These are phyloP conservation scores for Suillus fuscotomentosus DNA, from an alignment of 768 basidiomycete genomes.

Conservation along the genomic window DNA sequence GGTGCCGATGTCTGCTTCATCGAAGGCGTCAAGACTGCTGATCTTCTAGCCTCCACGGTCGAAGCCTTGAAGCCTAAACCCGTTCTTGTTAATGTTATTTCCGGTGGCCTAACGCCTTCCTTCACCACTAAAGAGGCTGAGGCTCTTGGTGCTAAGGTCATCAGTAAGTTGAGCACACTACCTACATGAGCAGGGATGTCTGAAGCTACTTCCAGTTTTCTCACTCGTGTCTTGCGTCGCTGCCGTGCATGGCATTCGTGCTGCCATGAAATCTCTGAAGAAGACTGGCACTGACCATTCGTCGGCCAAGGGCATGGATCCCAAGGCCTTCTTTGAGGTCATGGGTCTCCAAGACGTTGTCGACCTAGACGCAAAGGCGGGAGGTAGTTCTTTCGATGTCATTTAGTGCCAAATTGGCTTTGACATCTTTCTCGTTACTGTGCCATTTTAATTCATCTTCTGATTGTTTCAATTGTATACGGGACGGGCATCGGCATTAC, in stretches of 20 bases:
- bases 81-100: conserved; percentile 79
- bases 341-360: conserved; percentile 63
- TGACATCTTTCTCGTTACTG: not conserved
- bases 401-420: conserved; percentile 33
- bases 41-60: conserved; percentile 62
- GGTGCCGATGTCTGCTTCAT: conserved; percentile 84
- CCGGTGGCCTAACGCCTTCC: conserved; percentile 73
- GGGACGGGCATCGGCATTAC: conserved; percentile 7
- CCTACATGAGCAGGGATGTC: not conserved
- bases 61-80: conserved; percentile 70
- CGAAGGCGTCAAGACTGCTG: conserved; percentile 70
- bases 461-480: conserved; percentile 16
- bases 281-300: conserved; percentile 75
- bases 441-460: not conserved
- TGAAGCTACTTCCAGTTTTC: conserved; percentile 48
- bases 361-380: conserved; percentile 53
- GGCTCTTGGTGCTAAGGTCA: conserved; percentile 69
- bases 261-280: conserved; percentile 73
- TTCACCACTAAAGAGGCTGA: conserved; percentile 72
- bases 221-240: conserved; percentile 76
- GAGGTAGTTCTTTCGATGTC: conserved; percentile 55
- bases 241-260: conserved; percentile 73
- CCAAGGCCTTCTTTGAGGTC: conserved; percentile 73
- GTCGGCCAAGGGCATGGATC: conserved; percentile 67
- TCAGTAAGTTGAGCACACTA: conserved; percentile 48